phyloP scores from a whole-genome alignment of 805 yeast species.

The Yamadazyma insecticola region DNA sequence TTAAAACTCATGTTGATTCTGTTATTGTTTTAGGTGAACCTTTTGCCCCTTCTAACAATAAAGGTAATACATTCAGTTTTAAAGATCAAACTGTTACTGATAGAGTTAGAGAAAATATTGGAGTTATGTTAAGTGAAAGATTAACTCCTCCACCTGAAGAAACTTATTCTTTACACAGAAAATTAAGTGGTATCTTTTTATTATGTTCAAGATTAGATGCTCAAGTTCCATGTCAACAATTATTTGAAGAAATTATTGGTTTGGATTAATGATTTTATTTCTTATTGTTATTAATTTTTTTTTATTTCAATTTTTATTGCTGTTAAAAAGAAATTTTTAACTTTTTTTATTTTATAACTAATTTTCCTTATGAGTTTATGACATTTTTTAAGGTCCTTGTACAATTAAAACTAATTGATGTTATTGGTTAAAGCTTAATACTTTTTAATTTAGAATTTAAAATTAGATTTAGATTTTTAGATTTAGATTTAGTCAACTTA shows the following conservation, averaged over 20 bases:
- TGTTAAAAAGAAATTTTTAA: too few species aligned
- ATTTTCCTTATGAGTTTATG: too few species aligned
- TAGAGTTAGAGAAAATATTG: constrained; percentile 82
- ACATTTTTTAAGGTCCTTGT: too few species aligned
- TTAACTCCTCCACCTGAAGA: constrained; percentile 98
- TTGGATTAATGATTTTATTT: too few species aligned
- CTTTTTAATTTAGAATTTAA: too few species aligned
- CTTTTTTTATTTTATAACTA: too few species aligned
- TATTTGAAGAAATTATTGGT: constrained; percentile 78
- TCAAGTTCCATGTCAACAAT: constrained; percentile 69
- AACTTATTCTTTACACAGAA: constrained; percentile 93
- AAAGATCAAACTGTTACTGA: constrained; percentile 87
- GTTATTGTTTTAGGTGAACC: constrained; percentile 92
- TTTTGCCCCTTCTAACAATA: constrained; percentile 51
- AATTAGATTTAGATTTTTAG: too few species aligned
- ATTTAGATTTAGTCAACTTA: too few species aligned
- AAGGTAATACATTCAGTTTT: constrained; percentile 63
- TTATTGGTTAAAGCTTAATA: too few species aligned
- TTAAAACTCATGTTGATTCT: constrained; percentile 88
- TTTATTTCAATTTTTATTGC: too few species aligned
- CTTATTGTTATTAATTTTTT: too few species aligned
- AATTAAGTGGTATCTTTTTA: constrained; percentile 89
- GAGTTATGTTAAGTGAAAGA: constrained; percentile 86
- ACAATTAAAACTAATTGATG: too few species aligned
- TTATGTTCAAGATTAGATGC: constrained; percentile 85